phyloP scores from a whole-genome alignment of 2,329 filamentous ascomycete species.

The Colletotrichum siamense region DNA sequence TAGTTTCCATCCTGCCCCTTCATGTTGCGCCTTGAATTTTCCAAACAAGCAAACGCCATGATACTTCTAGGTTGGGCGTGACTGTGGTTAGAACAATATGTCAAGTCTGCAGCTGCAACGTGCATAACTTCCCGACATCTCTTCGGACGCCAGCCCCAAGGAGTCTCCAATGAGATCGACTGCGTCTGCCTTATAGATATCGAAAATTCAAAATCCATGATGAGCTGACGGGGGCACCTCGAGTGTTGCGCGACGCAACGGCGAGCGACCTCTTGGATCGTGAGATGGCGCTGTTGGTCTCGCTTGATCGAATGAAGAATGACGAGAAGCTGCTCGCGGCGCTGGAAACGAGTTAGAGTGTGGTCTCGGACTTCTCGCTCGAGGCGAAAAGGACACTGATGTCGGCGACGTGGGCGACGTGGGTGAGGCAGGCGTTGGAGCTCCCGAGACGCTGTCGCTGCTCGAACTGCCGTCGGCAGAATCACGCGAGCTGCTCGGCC shows the following conservation, averaged over 20 bases:
- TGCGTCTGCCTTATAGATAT: not conserved
- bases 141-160: not conserved
- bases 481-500: constrained; percentile 32
- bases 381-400: not conserved
- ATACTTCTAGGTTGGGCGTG: fast-evolving
- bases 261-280: not conserved
- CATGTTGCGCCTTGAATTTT: not conserved
- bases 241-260: not conserved
- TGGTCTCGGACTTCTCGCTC: not conserved
- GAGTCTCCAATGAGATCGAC: not conserved
- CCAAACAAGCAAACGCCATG: not conserved
- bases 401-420: not conserved
- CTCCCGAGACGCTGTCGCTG: not conserved
- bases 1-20: not conserved
- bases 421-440: not conserved
- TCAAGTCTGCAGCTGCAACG: not conserved
- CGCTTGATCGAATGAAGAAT: not conserved
- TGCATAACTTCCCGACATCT: not conserved
- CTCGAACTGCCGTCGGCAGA: constrained; percentile 30
- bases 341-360: not conserved
- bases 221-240: not conserved
- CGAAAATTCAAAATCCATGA: not conserved
- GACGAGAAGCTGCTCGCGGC: not conserved
- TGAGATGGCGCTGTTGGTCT: not conserved
- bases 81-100: not conserved